Evolutionary conservation across 441 rosid species (phyloP).

Genomic region (Populus tomentosa): DNA sequence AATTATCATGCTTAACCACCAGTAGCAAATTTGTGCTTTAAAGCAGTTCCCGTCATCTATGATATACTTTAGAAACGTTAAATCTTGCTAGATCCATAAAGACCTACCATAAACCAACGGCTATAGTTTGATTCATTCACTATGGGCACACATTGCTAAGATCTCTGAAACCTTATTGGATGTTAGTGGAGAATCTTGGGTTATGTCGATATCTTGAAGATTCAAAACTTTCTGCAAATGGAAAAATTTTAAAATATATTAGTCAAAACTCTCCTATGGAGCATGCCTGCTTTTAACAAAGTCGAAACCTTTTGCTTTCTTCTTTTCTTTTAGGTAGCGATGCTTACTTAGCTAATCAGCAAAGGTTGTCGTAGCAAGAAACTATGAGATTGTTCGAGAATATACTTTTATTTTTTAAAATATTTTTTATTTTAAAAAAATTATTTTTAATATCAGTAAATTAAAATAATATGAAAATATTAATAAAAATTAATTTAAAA

Average conservation of each 20-base stretch:
- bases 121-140: neutral
- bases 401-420: too few relatives aligned
- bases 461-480: too few relatives aligned
- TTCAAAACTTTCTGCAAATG: conserved; percentile 12
- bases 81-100: neutral
- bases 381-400: too few relatives aligned
- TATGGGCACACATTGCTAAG: too few relatives aligned
- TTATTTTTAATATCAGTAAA: too few relatives aligned
- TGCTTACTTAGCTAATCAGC: conserved; percentile 9
- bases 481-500: too few relatives aligned
- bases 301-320: conserved; percentile 11
- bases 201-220: neutral
- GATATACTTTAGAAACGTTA: neutral
- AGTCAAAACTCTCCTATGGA: conserved; percentile 17
- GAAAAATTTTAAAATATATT: neutral
- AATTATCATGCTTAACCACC: neutral
- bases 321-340: neutral
- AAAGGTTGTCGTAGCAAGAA: neutral
- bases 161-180: neutral
- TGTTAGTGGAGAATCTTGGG: neutral
- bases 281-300: conserved; percentile 6
- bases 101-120: neutral
- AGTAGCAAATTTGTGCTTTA: neutral
- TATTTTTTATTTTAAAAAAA: too few relatives aligned
- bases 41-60: neutral